Conservation (phyloP, 805 yeast genomes). For the Candida dajiaensis region DNA sequence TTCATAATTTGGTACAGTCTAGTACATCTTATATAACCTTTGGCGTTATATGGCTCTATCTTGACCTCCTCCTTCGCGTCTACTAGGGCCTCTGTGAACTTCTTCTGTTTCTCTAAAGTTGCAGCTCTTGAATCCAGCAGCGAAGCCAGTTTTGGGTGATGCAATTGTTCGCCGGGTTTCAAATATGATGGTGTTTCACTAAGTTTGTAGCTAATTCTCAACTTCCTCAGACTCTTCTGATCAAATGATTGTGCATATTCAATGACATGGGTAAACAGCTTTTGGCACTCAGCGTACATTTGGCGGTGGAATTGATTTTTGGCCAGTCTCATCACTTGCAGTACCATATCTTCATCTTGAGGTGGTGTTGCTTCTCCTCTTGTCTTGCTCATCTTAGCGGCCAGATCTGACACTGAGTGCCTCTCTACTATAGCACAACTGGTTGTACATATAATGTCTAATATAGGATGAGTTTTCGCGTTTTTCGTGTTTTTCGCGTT, state of each 20-base stretch:
- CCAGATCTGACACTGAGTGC: background rate
- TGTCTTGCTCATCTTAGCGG: background rate
- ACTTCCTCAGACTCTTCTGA: slow-evolving; percentile 4
- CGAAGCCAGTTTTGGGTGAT: slow-evolving; percentile 20
- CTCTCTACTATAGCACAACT: too few relatives aligned
- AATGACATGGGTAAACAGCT: slow-evolving; percentile 15
- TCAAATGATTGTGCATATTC: slow-evolving; percentile 15
- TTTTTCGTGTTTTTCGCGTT: background rate
- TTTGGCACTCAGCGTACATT: slow-evolving; percentile 1
- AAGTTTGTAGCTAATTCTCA: slow-evolving; percentile 12
- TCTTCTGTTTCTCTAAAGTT: slow-evolving; percentile 13
- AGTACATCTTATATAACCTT: slow-evolving; percentile 19
- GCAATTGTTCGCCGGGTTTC: slow-evolving; percentile 1
- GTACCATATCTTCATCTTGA: slow-evolving; percentile 1
- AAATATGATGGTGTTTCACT: slow-evolving; percentile 13
- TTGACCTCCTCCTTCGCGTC: slow-evolving; percentile 15
- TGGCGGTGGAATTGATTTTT: slow-evolving; percentile 2
- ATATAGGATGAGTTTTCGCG: too few relatives aligned
- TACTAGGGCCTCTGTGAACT: slow-evolving; percentile 9
- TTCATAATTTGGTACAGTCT: slow-evolving; percentile 8
- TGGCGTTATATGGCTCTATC: slow-evolving; percentile 21
- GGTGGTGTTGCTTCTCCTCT: background rate
- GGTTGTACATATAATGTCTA: background rate
- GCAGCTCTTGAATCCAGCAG: slow-evolving; percentile 22
- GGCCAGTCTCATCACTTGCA: slow-evolving; percentile 3